Evolutionary conservation across 179 eudicot species (phyloP).

Genomic region (Heliamphora pulchella): DNA sequence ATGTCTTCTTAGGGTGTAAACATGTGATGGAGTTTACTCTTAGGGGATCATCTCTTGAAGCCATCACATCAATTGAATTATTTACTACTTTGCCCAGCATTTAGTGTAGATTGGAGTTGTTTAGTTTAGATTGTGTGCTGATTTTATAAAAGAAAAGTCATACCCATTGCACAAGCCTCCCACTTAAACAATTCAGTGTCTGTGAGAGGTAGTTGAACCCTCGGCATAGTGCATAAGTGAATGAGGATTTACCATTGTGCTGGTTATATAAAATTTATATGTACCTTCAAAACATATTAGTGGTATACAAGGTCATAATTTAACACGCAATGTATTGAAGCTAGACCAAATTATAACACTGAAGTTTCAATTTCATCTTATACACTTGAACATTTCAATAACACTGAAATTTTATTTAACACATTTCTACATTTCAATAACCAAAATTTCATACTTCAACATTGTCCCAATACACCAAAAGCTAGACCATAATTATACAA

Average conservation of each 20-base stretch:
- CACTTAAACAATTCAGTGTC: too few relatives aligned
- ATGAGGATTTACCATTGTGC: background rate
- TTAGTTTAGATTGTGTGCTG: background rate
- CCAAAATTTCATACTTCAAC: too few relatives aligned
- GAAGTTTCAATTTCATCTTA: too few relatives aligned
- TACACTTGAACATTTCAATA: too few relatives aligned
- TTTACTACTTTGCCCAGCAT: background rate
- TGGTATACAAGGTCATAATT: background rate
- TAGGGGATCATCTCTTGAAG: background rate
- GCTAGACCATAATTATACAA: too few relatives aligned
- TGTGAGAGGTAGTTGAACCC: background rate
- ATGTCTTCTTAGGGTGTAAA: background rate
- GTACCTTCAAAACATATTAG: background rate
- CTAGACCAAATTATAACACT: too few relatives aligned
- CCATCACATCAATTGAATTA: background rate
- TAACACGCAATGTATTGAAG: background rate
- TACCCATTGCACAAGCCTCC: too few relatives aligned
- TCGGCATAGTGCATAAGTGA: background rate
- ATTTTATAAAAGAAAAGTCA: too few relatives aligned
- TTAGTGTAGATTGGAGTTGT: background rate
- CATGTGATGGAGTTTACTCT: background rate
- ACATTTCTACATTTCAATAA: too few relatives aligned
- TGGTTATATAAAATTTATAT: background rate
- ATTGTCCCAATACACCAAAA: too few relatives aligned
- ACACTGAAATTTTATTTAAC: too few relatives aligned